Evolutionary conservation across 78 protist species (phyloP).

Genomic region (Tieghemostelium lacteum): DNA sequence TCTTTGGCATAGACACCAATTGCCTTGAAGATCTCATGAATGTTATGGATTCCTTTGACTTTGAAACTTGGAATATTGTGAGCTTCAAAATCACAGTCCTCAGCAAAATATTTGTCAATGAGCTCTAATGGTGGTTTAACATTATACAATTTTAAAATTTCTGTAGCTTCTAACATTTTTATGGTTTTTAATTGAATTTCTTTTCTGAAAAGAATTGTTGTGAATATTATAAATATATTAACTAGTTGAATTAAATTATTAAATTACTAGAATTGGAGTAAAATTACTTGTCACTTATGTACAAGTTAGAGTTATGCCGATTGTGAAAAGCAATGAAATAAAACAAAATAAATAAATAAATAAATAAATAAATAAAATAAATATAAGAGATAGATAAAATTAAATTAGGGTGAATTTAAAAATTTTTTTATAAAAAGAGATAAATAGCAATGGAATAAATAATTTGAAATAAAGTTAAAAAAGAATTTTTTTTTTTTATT

Average conservation of each 20-base stretch:
- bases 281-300: neutral
- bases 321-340: neutral
- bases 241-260: neutral
- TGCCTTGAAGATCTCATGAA: slow-evolving; percentile 45
- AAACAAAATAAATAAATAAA: too few relatives aligned
- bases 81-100: slow-evolving; percentile 37
- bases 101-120: slow-evolving; percentile 38
- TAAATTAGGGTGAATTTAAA: neutral
- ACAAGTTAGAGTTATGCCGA: neutral
- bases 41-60: slow-evolving; percentile 22
- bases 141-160: slow-evolving; percentile 34
- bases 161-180: slow-evolving; percentile 45
- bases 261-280: too few relatives aligned
- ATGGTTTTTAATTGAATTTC: neutral
- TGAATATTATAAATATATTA: neutral
- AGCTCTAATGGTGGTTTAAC: slow-evolving; percentile 15
- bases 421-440: neutral
- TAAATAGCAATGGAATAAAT: neutral
- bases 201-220: too few relatives aligned
- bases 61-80: slow-evolving; percentile 37
- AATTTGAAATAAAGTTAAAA: too few relatives aligned
- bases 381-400: too few relatives aligned
- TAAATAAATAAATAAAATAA: too few relatives aligned
- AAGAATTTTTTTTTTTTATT: neutral
- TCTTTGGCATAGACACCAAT: slow-evolving; percentile 30